These are phyloP conservation scores for Pseudonectria buxi DNA, from an alignment of 2,329 filamentous ascomycete genomes.

Conservation along the genomic window DNA sequence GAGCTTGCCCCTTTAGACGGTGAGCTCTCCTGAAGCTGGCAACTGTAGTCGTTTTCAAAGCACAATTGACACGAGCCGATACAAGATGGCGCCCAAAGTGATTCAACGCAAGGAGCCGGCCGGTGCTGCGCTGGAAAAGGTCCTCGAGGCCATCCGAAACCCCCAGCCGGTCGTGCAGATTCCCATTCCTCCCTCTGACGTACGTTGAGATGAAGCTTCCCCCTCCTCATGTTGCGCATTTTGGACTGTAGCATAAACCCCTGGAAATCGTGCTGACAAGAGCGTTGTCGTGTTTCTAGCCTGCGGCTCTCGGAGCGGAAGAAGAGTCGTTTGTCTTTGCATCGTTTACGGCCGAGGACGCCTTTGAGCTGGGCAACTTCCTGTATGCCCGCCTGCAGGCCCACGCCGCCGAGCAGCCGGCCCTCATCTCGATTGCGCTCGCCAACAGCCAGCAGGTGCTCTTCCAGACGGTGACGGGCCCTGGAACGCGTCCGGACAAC, in stretches of 20 bases:
- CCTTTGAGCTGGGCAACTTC: conserved; percentile 58
- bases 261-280: background rate
- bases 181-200: conserved; percentile 14
- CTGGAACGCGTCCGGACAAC: conserved; percentile 64
- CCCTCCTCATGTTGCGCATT: background rate
- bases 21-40: too few relatives aligned
- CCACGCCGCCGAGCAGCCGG: conserved; percentile 34
- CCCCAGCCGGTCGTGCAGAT: conserved; percentile 8
- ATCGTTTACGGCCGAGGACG: conserved; percentile 57
- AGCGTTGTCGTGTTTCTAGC: conserved; percentile 10
- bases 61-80: too few relatives aligned
- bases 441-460: conserved; percentile 53
- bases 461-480: conserved; percentile 63
- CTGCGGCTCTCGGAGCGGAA: conserved; percentile 24
- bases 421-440: conserved; percentile 60
- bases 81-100: too few relatives aligned
- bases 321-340: conserved; percentile 38
- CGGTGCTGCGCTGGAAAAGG: conserved; percentile 13
- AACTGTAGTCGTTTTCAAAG: too few relatives aligned
- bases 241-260: background rate
- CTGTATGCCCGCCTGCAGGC: conserved; percentile 56
- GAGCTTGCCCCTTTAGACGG: too few relatives aligned
- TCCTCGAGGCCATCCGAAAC: conserved; percentile 12
- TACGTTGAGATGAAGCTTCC: conserved; percentile 1
- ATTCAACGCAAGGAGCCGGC: background rate